Percentiles rank a stretch among this genome's conserved stretches.
Evolutionary conservation across 164 flowering plant genomes (phyloP).

Genomic region (Echeveria elegans): DNA sequence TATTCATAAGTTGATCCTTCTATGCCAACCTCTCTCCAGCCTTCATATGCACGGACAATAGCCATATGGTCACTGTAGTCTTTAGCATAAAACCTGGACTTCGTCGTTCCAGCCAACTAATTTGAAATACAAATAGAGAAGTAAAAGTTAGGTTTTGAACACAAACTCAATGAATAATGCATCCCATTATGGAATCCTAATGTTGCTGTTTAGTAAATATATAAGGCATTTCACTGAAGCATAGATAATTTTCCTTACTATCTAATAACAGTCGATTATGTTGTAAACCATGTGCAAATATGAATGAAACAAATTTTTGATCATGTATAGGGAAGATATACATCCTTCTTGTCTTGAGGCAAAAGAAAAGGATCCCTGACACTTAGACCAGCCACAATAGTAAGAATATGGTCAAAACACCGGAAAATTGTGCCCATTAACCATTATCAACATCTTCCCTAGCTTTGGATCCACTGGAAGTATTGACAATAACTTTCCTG

Average conservation of each 20-base stretch:
- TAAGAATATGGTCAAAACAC: conserved; percentile 90
- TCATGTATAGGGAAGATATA: conserved; percentile 23
- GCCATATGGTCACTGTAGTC: conserved; percentile 99
- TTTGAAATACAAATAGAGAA: conserved; percentile 11
- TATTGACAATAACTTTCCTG: conserved; percentile 79
- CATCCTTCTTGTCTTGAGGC: conserved; percentile 95
- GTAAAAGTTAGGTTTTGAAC: not conserved
- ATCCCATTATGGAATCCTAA: not conserved
- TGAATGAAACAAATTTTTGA: too few species aligned
- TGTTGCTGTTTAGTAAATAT: not conserved
- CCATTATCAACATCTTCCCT: conserved; percentile 71
- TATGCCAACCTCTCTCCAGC: conserved; percentile 98
- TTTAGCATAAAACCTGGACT: conserved; percentile 90
- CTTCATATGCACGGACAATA: conserved; percentile 97
- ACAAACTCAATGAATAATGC: not conserved
- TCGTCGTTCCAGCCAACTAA: conserved; percentile 90
- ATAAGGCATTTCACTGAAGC: not conserved
- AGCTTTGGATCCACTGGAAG: conserved; percentile 98
- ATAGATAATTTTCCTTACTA: not conserved
- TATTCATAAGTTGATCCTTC: conserved; percentile 94
- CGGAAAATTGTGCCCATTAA: conserved; percentile 90
- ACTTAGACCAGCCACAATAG: conserved; percentile 89
- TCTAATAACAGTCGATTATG: not conserved
- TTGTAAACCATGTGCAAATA: conserved; percentile 8
- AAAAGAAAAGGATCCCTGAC: conserved; percentile 93